Evolutionary conservation across 208 protist species (phyloP), one percentile per base, ranked within the genome.

Genomic region (Vickermania ingenoplastis): DNA sequence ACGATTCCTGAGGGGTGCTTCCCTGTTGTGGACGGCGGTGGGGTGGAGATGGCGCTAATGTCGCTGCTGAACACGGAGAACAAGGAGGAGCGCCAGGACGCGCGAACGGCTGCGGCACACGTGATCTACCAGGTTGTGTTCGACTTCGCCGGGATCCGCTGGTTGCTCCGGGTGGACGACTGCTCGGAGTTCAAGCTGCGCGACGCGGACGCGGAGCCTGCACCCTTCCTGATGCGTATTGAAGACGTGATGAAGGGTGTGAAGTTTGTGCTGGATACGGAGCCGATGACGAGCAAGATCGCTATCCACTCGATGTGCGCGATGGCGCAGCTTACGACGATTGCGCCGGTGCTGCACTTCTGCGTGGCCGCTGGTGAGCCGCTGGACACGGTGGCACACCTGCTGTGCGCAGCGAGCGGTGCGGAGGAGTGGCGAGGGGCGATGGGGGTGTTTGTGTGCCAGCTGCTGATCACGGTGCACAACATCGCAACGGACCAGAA

Each of bases 1-100:
- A 60, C 84, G 3, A 57, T 95, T 7, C 72, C 88, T 31, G 83
- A 95, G 60, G 88, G 88, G 0, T 89, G 83, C 69, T 72, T 71
- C 26, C 63, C 66, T 49, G 65, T 94, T 3, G 67, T 91, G 11
- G 69, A 72, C 0, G 62, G 65, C 17, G 83, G 83, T 24, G 83
- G 75, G 45, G 26, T 89, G n/a, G 65, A 73, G 5, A 71, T 73
- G 0, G 71, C 67, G 0, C 36, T 83, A 26, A 67, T 53, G 2
- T 65, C 69, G 41, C 54, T 84, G 13, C 36, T 24, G 56, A 56
- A 53, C 27, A 48, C 29, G 29, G 52, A 57, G 22, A 60, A 48
- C 2, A n/a, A 31, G 22, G 48, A 62, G 22, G 61, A 52, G 41
- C 52, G 57, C 4, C 14, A 23, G 0, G 71, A 77, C n/a, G 75